Conservation (phyloP, 306 rosid genomes). For the Lathyrus tuberosus region DNA sequence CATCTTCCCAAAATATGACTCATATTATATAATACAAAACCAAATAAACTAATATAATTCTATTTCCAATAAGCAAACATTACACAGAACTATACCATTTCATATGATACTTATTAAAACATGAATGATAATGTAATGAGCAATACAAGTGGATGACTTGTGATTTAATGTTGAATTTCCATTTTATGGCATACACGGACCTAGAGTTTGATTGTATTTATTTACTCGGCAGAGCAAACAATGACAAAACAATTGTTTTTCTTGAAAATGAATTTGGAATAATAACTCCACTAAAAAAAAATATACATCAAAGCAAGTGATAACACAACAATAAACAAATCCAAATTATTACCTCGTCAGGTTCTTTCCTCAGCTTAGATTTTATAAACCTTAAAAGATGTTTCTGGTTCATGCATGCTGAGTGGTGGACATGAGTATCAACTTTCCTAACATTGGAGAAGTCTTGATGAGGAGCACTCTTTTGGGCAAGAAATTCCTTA, state of each 20-base stretch:
- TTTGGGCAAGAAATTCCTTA: conserved; percentile 93
- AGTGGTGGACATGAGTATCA: conserved; percentile 98
- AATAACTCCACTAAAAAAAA: neutral
- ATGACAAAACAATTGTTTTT: conserved; percentile 6
- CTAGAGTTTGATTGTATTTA: conserved; percentile 22
- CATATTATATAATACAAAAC: neutral
- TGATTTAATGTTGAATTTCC: conserved; percentile 12
- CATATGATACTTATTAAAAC: no score
- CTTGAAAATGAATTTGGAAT: conserved; percentile 19
- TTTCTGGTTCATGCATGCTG: conserved; percentile 99
- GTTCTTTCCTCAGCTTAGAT: conserved; percentile 99
- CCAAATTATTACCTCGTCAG: conserved; percentile 81
- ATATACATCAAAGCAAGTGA: conserved; percentile 8
- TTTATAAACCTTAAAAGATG: conserved; percentile 96
- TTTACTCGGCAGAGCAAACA: conserved; percentile 17
- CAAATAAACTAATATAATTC: neutral
- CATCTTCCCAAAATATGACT: conserved; percentile 10
- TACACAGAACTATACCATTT: no score
- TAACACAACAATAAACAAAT: conserved; percentile 10
- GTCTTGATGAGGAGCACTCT: conserved; percentile 87
- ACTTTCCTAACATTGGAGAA: conserved; percentile 97
- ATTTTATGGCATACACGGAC: neutral
- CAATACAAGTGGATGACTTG: conserved; percentile 4
- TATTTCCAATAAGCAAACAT: neutral
- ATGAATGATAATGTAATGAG: neutral